Evolutionary conservation across 129 eudicot species (phyloP).

Genomic region (Chrysanthemum seticuspe): DNA sequence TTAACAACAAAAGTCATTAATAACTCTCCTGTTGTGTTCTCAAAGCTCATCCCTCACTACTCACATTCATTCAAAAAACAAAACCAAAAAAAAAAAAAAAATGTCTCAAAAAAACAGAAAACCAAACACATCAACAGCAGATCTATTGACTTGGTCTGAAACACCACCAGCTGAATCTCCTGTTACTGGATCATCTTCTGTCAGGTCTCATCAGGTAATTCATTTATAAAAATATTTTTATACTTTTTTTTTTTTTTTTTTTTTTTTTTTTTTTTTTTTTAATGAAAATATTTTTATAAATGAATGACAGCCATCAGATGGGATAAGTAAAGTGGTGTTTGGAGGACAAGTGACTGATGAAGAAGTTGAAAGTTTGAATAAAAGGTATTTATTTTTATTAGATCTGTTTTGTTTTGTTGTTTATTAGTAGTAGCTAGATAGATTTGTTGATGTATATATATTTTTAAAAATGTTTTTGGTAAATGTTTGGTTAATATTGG

Average conservation of each 20-base stretch:
- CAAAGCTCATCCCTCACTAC: too few relatives aligned
- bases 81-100: too few relatives aligned
- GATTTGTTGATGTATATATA: too few relatives aligned
- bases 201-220: slow-evolving; percentile 71
- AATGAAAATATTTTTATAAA: not conserved
- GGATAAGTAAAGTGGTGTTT: slow-evolving; percentile 90
- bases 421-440: too few relatives aligned
- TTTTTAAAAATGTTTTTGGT: too few relatives aligned
- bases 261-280: too few relatives aligned
- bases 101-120: too few relatives aligned
- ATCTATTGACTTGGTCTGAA: slow-evolving; percentile 97
- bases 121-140: slow-evolving; percentile 62
- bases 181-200: slow-evolving; percentile 34
- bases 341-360: slow-evolving; percentile 99
- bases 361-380: slow-evolving; percentile 86
- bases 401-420: not conserved
- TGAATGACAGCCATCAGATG: slow-evolving; percentile 83
- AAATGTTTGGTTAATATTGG: too few relatives aligned
- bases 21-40: too few relatives aligned
- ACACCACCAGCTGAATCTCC: slow-evolving; percentile 64
- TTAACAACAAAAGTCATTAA: too few relatives aligned
- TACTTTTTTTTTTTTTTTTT: too few relatives aligned
- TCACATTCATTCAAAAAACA: too few relatives aligned
- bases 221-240: not conserved
- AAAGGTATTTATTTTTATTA: slow-evolving; percentile 43